Base-by-base conservation (phyloP, 1,139 yeast species). In the Pichia sorboxylosa region DNA sequence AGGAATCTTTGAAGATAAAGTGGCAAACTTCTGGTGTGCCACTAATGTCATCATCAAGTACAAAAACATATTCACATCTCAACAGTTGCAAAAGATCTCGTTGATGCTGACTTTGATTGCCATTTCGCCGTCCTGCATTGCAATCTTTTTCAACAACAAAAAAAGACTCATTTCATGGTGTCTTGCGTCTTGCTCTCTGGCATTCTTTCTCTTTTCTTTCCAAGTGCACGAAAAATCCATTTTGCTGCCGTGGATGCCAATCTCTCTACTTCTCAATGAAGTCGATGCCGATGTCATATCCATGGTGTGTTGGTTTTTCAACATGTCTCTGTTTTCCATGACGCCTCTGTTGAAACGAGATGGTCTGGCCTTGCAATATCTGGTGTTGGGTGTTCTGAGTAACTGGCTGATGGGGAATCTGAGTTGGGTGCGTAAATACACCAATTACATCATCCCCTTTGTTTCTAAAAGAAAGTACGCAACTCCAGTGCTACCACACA, bases 1-100 rank as follows among this genome's bases (percentile, higher is more conserved):
- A 50, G 98, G 98, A 0, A 65, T 92, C n/a, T 90, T 92, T 64
- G 98, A 90, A 55, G 98, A 90, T 52, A 90, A 90, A 54, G 98
- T 92, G 11, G 96, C 95, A 31, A 90, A 87, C 51, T 78, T 90
- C 47, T 90, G 99, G 99, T 87, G 98, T 54, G 78, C 93, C 8
- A 62, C 85, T 2, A 90, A 90, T 54, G 63, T 81, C 0, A 44
- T 84, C 10, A 54, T 87, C 49, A 90, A 90, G 52, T 78, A 84
- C 48, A 74, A 71, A 42, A 50, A 58, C 3, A 38, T 66, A 0
- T 77, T 81, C 44, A 56, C 72, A 2, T 61, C 64, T n/a, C 57
- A 62, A 3, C 69, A 80, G 47, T 61, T 90, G 26, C 80, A 83
- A 34, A 53, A 62, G 29, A 45, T 76, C 15, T 76, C 96, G 3